Evolutionary conservation across 805 yeast species (phyloP).

Genomic region (Millerozyma miso): DNA sequence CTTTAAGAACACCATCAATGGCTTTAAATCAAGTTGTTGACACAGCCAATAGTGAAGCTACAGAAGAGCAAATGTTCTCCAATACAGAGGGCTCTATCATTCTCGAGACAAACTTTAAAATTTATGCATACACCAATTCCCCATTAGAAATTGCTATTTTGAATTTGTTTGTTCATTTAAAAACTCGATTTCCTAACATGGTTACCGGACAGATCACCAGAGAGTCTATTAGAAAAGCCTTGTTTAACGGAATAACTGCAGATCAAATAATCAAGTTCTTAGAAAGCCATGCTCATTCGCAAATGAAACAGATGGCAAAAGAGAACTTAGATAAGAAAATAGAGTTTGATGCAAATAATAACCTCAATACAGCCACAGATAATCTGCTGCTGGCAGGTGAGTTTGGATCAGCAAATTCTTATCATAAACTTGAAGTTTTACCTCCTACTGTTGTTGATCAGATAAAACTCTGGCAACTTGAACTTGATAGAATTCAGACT

Average conservation of each 20-base stretch:
- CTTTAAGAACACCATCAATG: conserved; percentile 66
- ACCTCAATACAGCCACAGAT: conserved; percentile 43
- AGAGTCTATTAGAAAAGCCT: conserved; percentile 82
- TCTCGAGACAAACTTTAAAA: conserved; percentile 88
- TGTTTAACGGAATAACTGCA: conserved; percentile 86
- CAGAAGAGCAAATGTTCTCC: conserved; percentile 16
- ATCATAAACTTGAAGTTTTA: conserved; percentile 55
- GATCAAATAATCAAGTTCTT: conserved; percentile 89
- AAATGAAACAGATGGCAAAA: conserved; percentile 73
- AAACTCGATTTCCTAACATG: conserved; percentile 83
- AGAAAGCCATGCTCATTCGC: conserved; percentile 91
- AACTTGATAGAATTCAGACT: conserved; percentile 84
- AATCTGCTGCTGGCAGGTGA: conserved; percentile 28
- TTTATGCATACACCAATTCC: conserved; percentile 90
- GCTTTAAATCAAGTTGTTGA: conserved; percentile 68
- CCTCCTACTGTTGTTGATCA: conserved; percentile 99
- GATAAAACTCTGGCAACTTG: conserved; percentile 92
- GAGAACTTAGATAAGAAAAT: conserved; percentile 62
- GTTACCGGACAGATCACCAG: conserved; percentile 92
- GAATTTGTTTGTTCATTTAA: conserved; percentile 80
- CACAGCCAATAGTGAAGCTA: conserved; percentile 9
- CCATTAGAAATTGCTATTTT: conserved; percentile 93
- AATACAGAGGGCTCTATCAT: conserved; percentile 63
- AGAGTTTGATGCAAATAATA: conserved; percentile 55
- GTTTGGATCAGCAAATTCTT: conserved; percentile 25